Evolutionary conservation across 768 basidiomycete species (phyloP).

Genomic region (Pleurotus cornucopiae): DNA sequence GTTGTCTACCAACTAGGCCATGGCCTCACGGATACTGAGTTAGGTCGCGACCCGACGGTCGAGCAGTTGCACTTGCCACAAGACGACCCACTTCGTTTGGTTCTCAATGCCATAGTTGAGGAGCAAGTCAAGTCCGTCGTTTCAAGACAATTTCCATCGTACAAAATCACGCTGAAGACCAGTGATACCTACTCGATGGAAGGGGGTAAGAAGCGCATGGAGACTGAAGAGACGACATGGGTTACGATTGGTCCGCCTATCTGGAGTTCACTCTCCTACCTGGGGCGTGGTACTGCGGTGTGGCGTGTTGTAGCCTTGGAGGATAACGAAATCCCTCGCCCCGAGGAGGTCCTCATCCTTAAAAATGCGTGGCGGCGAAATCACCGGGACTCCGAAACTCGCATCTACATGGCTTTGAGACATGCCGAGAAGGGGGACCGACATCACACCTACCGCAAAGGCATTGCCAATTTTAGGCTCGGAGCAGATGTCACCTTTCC

Average conservation of each 20-base stretch:
- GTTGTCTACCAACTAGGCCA: constrained; percentile 19
- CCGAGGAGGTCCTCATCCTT: constrained; percentile 9
- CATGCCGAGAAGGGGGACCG: not conserved
- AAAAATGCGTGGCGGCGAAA: constrained; percentile 15
- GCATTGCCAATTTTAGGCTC: constrained; percentile 14
- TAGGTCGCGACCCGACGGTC: no score
- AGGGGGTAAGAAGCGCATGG: constrained; percentile 1
- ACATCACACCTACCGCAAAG: not conserved
- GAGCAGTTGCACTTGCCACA: no score
- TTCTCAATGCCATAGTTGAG: no score
- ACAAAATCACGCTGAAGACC: not conserved
- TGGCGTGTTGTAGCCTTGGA: constrained; percentile 9
- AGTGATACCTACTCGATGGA: not conserved
- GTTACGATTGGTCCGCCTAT: constrained; percentile 16
- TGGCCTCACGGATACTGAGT: constrained; percentile 3
- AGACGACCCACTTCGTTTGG: no score
- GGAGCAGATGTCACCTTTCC: constrained; percentile 13
- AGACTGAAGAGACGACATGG: constrained; percentile 9
- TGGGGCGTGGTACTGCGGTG: constrained; percentile 14
- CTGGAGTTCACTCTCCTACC: constrained; percentile 15
- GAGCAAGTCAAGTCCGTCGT: no score
- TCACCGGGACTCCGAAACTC: constrained; percentile 10
- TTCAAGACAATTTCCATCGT: no score
- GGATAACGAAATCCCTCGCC: not conserved
- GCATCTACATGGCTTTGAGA: constrained; percentile 11